These are phyloP conservation scores for Globisporangium camurandrum DNA, from an alignment of 352 stramenopile species.

Conservation along the genomic window DNA sequence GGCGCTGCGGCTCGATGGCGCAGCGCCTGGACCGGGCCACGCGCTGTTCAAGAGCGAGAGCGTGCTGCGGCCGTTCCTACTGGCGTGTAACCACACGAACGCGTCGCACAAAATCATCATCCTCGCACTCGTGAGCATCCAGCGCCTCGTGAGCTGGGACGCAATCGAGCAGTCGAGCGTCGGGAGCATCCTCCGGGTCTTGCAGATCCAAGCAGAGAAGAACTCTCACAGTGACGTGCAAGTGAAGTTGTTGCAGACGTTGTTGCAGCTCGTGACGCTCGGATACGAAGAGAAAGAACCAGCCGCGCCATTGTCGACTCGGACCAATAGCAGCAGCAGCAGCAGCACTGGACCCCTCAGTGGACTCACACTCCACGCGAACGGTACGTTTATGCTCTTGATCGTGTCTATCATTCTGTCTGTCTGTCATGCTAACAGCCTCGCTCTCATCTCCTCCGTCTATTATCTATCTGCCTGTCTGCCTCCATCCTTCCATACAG, in stretches of 20 bases:
- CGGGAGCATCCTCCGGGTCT: slow-evolving; percentile 92
- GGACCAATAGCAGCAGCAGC: no score
- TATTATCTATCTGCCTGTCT: neutral
- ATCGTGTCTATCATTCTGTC: neutral
- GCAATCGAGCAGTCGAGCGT: slow-evolving; percentile 92
- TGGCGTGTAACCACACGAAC: slow-evolving; percentile 96
- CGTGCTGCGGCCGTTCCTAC: slow-evolving; percentile 94
- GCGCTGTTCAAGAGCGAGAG: slow-evolving; percentile 91
- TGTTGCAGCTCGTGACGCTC: slow-evolving; percentile 82
- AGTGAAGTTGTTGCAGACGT: slow-evolving; percentile 85
- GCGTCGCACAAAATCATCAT: slow-evolving; percentile 91
- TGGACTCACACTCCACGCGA: slow-evolving; percentile 15
- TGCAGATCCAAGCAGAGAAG: slow-evolving; percentile 94
- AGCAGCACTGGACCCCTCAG: slow-evolving; percentile 7
- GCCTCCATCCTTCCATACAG: neutral
- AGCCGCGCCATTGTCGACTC: neutral
- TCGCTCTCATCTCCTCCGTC: neutral
- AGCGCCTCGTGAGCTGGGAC: slow-evolving; percentile 92
- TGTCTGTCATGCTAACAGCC: neutral
- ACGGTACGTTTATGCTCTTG: slow-evolving; percentile 1
- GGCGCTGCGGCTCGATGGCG: slow-evolving; percentile 59
- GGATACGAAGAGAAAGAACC: slow-evolving; percentile 41
- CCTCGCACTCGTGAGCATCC: slow-evolving; percentile 92
- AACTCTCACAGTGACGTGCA: slow-evolving; percentile 77
- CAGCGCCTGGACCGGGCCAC: slow-evolving; percentile 84